Percentiles rank a stretch among this genome's conserved stretches.
These are phyloP conservation scores for Aegilops longissima DNA, from an alignment of 176 grass and related monocot genomes.

Conservation along the genomic window DNA sequence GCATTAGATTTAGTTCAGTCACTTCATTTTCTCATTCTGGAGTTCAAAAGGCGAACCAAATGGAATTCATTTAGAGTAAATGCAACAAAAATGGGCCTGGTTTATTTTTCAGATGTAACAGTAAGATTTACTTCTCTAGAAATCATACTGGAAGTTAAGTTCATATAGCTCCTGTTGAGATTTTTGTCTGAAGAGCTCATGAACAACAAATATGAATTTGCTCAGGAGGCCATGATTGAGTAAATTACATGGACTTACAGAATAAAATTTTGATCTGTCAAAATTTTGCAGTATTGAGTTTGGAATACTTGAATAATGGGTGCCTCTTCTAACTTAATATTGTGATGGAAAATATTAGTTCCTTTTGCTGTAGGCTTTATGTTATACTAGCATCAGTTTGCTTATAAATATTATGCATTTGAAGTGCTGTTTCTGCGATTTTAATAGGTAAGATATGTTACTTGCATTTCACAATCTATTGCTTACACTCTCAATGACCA, in stretches of 20 bases:
- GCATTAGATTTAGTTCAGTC: neutral
- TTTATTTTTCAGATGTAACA: conserved; percentile 13
- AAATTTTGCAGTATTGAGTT: neutral
- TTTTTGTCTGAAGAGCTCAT: neutral
- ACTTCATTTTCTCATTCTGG: neutral
- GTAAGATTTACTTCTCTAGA: neutral
- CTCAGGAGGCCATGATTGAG: neutral
- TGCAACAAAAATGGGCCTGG: conserved; percentile 16
- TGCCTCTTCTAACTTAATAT: neutral
- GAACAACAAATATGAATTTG: neutral
- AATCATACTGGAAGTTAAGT: neutral
- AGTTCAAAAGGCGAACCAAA: neutral
- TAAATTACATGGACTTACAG: neutral
- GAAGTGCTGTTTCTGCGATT: neutral
- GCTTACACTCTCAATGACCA: conserved; percentile 16
- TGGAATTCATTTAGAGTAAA: neutral
- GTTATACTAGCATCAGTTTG: conserved; percentile 1
- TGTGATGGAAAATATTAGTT: conserved; percentile 11
- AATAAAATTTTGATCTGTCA: neutral
- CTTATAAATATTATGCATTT: conserved; percentile 1
- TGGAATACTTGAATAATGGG: neutral
- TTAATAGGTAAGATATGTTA: neutral
- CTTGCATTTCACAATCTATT: conserved; percentile 12
- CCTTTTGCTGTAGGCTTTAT: neutral
- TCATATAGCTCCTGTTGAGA: conserved; percentile 15